phyloP scores from a whole-genome alignment of 1,284 basidiomycete species.

The Stygiomarasmius scandens region DNA sequence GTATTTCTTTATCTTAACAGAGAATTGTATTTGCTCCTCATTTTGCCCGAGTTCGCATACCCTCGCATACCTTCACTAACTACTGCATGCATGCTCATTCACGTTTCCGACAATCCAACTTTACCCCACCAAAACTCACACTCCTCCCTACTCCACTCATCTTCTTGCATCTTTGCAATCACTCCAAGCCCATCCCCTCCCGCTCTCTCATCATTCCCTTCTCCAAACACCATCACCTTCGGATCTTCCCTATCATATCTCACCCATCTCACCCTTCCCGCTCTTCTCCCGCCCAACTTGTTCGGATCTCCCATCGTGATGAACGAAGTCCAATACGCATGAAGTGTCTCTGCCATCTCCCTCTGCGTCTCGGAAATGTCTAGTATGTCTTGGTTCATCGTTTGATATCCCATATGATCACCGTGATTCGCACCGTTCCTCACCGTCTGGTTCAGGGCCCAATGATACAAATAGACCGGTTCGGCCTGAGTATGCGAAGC shows the following conservation, averaged over 20 bases:
- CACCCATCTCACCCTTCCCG: neutral
- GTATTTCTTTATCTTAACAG: no score
- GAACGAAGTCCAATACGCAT: slow-evolving; percentile 6
- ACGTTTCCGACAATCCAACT: neutral
- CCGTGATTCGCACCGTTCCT: slow-evolving; percentile 3
- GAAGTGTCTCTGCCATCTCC: neutral
- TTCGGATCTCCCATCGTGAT: slow-evolving; percentile 1
- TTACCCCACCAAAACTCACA: slow-evolving; percentile 4
- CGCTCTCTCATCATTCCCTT: slow-evolving; percentile 1
- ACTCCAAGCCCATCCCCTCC: neutral
- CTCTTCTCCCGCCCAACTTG: neutral
- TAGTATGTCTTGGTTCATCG: neutral
- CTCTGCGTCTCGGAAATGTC: neutral
- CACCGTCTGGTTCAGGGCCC: slow-evolving; percentile 2
- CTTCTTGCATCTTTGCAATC: neutral
- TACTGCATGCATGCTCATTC: neutral
- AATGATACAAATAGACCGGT: slow-evolving; percentile 1
- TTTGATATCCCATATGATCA: slow-evolving; percentile 2
- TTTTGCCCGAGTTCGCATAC: no score
- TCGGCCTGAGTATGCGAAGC: neutral
- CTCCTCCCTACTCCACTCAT: neutral
- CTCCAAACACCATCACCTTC: neutral
- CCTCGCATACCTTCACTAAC: no score
- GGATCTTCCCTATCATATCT: neutral
- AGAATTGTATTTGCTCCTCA: no score